phyloP scores from a whole-genome alignment of 148 eudicot genomes.

The Heliosperma pusillum region DNA sequence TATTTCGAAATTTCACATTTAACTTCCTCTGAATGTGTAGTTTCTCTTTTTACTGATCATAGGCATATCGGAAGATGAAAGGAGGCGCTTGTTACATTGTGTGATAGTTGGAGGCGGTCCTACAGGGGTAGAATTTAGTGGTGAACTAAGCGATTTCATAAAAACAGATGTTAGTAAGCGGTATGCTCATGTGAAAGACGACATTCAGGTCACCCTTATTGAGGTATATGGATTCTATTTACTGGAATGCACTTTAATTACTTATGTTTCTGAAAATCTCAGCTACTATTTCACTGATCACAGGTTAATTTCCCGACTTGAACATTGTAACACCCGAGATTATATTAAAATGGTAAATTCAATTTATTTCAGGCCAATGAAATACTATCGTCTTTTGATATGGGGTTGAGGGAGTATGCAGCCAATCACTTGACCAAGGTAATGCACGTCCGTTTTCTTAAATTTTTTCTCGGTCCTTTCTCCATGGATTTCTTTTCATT shows the following conservation, averaged over 20 bases:
- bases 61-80: constrained; percentile 83
- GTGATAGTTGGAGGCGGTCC: constrained; percentile 96
- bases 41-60: neutral
- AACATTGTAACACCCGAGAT: too few relatives aligned
- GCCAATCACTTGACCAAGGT: constrained; percentile 85
- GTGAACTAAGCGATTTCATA: constrained; percentile 86
- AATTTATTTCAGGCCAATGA: constrained; percentile 96
- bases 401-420: constrained; percentile 73
- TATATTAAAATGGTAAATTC: too few relatives aligned
- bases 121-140: constrained; percentile 91
- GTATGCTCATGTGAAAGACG: constrained; percentile 71
- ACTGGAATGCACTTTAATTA: neutral
- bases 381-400: constrained; percentile 88
- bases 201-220: constrained; percentile 71
- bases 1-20: too few relatives aligned
- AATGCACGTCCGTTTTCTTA: constrained; percentile 5
- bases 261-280: neutral
- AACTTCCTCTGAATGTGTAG: neutral
- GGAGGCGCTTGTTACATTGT: constrained; percentile 70
- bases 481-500: neutral
- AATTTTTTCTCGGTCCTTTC: neutral
- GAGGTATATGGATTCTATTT: constrained; percentile 54
- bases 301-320: neutral
- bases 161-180: constrained; percentile 62
- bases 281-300: neutral